Base-by-base conservation (phyloP, 2,329 filamentous ascomycete genomes). In the Colletotrichum limetticola region DNA sequence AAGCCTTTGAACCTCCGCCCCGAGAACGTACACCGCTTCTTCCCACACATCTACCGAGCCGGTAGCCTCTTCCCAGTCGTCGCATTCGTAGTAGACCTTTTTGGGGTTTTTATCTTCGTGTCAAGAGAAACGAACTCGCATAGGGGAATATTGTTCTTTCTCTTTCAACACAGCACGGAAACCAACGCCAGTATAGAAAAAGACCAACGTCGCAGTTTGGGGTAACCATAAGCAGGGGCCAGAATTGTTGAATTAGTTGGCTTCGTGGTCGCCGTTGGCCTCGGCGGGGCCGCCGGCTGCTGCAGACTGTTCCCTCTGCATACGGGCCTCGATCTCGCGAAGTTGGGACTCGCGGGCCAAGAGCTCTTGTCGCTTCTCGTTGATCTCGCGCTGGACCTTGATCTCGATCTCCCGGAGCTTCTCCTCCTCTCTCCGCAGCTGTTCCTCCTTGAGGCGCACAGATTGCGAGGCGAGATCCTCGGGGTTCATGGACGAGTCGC, bases 381-480 rank as follows among this genome's bases (percentile, higher is more conserved):
- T 98, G 88, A 99, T 99, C 86, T 99, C 97, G 82, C 97, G 94
- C 88, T 99, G 97, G 76, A 99, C 97, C 92, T 99, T 99, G 88
- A 98, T 89, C 84, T 99, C 97, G 83, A 99, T 98, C 88, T 99
- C 97, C 85, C 97, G 94, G 76, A 99, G 93, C 90, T 99, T 99
- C 93, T 99, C 97, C 88, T 99, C 97, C 86, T 99, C 97, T 81
- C 97, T 95, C 82, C 97, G 95, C 78, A 99, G 94, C 85, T 99
- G 97, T 86, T 99, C 97, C 85, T 99, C 97, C 95, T 99, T 99
- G 84, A 99, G 93, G 76, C 97, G 95, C 76, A 99, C 97, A 49
- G 95, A 98, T 86, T 99, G 97, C 74, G 94, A 97, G 63, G 97
- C 97, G 75, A 99, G 91, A 78, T 98, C 96, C 85, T 98, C 97